Evolutionary conservation across 176 grass and related monocot species (phyloP).

Genomic region (Oryza nivara): DNA sequence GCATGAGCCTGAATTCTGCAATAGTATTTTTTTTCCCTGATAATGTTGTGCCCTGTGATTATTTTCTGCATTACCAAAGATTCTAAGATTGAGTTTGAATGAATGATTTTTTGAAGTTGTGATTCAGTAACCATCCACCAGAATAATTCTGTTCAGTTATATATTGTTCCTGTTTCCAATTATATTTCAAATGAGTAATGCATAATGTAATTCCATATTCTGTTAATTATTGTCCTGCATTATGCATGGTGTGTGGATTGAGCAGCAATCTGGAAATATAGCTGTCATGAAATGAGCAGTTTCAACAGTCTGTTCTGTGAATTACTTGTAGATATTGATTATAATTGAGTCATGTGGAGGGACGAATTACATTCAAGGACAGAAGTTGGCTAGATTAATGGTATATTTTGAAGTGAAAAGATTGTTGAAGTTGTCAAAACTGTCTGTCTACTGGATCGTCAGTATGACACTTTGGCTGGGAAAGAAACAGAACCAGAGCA

Average conservation of each 20-base stretch:
- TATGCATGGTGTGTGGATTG: not conserved
- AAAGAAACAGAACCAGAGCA: not conserved
- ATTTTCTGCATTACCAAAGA: not conserved
- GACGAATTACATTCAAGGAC: not conserved
- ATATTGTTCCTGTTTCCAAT: not conserved
- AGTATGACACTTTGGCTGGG: not conserved
- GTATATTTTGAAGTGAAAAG: constrained; percentile 22
- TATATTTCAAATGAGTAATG: not conserved
- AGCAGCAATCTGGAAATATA: not conserved
- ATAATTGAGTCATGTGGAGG: not conserved
- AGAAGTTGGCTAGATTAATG: not conserved
- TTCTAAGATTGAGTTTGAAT: not conserved
- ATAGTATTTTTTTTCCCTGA: not conserved
- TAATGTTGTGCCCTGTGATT: not conserved
- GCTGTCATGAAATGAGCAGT: not conserved
- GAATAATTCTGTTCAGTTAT: not conserved
- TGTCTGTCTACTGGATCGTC: not conserved
- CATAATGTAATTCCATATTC: not conserved
- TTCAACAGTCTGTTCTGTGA: not conserved
- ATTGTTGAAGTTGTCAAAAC: not conserved
- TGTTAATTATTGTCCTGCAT: not conserved
- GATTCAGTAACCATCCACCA: not conserved
- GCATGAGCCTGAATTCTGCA: not conserved
- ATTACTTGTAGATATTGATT: not conserved
- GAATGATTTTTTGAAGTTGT: not conserved